phyloP scores from a whole-genome alignment of 2,329 filamentous ascomycete genomes.

The Dichotomopilus funicola region DNA sequence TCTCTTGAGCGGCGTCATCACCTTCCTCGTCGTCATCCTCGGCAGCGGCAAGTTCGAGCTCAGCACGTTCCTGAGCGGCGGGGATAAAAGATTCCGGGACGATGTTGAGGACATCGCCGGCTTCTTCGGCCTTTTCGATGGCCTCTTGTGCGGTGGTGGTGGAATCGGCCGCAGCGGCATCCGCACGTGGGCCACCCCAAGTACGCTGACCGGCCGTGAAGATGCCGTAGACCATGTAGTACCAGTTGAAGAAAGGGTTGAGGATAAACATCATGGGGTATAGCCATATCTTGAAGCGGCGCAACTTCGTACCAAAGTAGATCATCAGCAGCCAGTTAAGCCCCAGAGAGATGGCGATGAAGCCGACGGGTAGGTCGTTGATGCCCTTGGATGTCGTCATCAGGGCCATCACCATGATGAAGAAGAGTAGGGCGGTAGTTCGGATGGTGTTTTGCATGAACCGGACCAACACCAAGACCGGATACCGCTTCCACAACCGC shows the following conservation, averaged over 20 bases:
- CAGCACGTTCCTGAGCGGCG: slow-evolving; percentile 40
- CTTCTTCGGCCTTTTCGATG: slow-evolving; percentile 70
- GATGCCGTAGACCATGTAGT: slow-evolving; percentile 95
- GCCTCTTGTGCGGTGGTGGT: slow-evolving; percentile 73
- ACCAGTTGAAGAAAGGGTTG: slow-evolving; percentile 97
- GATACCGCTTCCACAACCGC: slow-evolving; percentile 85
- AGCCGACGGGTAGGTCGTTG: slow-evolving; percentile 76
- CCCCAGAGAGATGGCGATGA: slow-evolving; percentile 86
- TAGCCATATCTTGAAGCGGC: slow-evolving; percentile 87
- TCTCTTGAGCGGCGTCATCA: background rate
- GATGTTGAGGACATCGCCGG: slow-evolving; percentile 83
- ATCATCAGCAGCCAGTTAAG: slow-evolving; percentile 95
- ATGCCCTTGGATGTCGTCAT: slow-evolving; percentile 76
- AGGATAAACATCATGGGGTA: slow-evolving; percentile 94
- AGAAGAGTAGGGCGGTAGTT: slow-evolving; percentile 88
- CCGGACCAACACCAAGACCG: slow-evolving; percentile 74
- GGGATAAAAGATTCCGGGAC: slow-evolving; percentile 77
- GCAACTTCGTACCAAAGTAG: slow-evolving; percentile 83
- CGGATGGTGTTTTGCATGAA: slow-evolving; percentile 96
- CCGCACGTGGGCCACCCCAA: slow-evolving; percentile 89
- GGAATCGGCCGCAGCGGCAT: slow-evolving; percentile 73
- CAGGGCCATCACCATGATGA: slow-evolving; percentile 84
- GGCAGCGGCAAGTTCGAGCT: slow-evolving; percentile 25
- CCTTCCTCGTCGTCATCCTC: slow-evolving; percentile 5
- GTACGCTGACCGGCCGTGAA: slow-evolving; percentile 91